Evolutionary conservation across 2,329 filamentous ascomycete genomes (phyloP).

Genomic region (Didymellaceae sp.): DNA sequence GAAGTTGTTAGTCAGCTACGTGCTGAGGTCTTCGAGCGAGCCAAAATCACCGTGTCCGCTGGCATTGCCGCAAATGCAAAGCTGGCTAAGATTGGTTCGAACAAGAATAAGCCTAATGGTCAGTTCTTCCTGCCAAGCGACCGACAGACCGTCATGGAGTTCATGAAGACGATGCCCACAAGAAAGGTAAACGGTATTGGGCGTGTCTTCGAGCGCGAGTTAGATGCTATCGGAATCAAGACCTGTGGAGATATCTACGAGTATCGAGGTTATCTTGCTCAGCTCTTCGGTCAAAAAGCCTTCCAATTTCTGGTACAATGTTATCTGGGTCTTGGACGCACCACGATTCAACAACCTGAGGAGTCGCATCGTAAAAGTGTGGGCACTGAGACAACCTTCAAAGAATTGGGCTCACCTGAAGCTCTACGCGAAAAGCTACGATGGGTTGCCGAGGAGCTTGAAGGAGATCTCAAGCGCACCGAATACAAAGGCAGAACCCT

Average conservation of each 20-base stretch:
- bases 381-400: slow-evolving; percentile 91
- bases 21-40: slow-evolving; percentile 74
- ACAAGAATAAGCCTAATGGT: slow-evolving; percentile 95
- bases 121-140: slow-evolving; percentile 81
- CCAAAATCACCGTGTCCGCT: slow-evolving; percentile 87
- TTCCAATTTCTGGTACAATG: slow-evolving; percentile 85
- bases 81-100: slow-evolving; percentile 93
- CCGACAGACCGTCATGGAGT: slow-evolving; percentile 76
- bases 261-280: slow-evolving; percentile 74
- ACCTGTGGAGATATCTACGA: slow-evolving; percentile 87
- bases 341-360: slow-evolving; percentile 82
- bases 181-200: slow-evolving; percentile 96
- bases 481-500: slow-evolving; percentile 90
- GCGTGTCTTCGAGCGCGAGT: slow-evolving; percentile 87
- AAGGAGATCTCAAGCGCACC: slow-evolving; percentile 80
- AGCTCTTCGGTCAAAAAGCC: slow-evolving; percentile 89
- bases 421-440: slow-evolving; percentile 78
- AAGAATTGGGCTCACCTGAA: slow-evolving; percentile 73
- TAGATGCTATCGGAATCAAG: slow-evolving; percentile 84
- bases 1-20: slow-evolving; percentile 81
- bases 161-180: slow-evolving; percentile 83
- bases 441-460: slow-evolving; percentile 82
- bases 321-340: slow-evolving; percentile 85
- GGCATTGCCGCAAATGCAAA: slow-evolving; percentile 94
- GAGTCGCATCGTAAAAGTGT: slow-evolving; percentile 93